phyloP scores from a whole-genome alignment of 805 yeast genomes.

The Saturnispora mendoncae region DNA sequence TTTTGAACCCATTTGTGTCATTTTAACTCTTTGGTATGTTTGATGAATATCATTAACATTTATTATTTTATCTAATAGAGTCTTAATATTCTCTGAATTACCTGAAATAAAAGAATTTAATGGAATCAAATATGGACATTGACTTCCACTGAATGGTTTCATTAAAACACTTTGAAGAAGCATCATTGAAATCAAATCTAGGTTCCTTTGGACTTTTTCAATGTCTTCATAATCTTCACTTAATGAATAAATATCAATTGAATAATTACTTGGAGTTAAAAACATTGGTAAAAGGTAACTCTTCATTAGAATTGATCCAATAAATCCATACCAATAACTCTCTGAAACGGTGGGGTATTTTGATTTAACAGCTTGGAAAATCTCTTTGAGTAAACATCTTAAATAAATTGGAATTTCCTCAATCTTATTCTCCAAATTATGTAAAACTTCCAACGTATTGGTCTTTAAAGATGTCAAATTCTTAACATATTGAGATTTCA shows the following conservation, averaged over 20 bases:
- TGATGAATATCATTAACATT: slow-evolving; percentile 48
- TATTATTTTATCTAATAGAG: slow-evolving; percentile 39
- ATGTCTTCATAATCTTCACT: slow-evolving; percentile 22
- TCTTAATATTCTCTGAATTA: slow-evolving; percentile 38
- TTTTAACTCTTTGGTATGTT: slow-evolving; percentile 41
- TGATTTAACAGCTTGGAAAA: slow-evolving; percentile 25
- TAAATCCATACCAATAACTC: slow-evolving; percentile 51
- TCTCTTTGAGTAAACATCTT: slow-evolving; percentile 43
- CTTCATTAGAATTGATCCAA: slow-evolving; percentile 56
- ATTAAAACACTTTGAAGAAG: slow-evolving; percentile 58
- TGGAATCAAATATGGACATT: slow-evolving; percentile 67
- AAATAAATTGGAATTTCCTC: slow-evolving; percentile 45
- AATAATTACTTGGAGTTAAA: slow-evolving; percentile 47
- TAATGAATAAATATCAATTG: slow-evolving; percentile 30
- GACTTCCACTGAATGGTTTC: slow-evolving; percentile 48
- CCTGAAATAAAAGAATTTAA: slow-evolving; percentile 61
- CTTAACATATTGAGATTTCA: slow-evolving; percentile 57
- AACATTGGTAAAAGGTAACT: slow-evolving; percentile 42
- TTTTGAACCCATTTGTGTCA: slow-evolving; percentile 53
- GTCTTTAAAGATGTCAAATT: slow-evolving; percentile 74
- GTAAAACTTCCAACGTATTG: slow-evolving; percentile 51
- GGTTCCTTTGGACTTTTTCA: slow-evolving; percentile 35
- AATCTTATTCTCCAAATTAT: slow-evolving; percentile 37
- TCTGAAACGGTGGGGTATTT: slow-evolving; percentile 52
- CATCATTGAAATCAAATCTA: slow-evolving; percentile 48